Evolutionary conservation across 345 rosid species (phyloP).

Genomic region (Gossypium ekmanianum): DNA sequence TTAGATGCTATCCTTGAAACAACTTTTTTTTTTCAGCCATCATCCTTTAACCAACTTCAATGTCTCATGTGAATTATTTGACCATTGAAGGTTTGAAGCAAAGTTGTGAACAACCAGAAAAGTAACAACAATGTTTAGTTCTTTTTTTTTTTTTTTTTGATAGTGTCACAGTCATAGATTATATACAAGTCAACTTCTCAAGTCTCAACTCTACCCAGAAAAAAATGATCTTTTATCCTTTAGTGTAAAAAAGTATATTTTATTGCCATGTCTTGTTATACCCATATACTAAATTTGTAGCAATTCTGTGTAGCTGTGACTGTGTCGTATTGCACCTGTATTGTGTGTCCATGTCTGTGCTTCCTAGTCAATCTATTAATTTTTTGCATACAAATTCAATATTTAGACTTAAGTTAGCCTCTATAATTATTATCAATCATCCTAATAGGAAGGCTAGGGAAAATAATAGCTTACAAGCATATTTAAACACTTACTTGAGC

Average conservation of each 20-base stretch:
- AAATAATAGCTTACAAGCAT: not conserved
- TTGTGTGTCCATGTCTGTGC: not conserved
- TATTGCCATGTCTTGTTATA: not conserved
- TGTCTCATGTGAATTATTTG: not conserved
- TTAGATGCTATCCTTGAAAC: not conserved
- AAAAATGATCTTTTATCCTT: not conserved
- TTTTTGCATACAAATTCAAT: not conserved
- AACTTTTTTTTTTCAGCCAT: not conserved
- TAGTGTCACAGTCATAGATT: not conserved
- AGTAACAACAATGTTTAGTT: not conserved
- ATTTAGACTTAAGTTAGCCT: not conserved
- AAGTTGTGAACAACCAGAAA: not conserved
- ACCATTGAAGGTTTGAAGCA: not conserved
- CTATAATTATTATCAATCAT: not conserved
- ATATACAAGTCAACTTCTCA: not conserved
- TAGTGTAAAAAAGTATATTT: not conserved
- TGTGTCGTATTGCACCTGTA: not conserved
- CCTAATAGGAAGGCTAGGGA: not conserved
- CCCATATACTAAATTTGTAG: not conserved
- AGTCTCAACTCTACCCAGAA: not conserved
- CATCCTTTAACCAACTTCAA: not conserved
- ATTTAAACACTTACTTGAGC: conserved; percentile 57
- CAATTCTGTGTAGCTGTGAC: not conserved
- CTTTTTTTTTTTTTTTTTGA: not conserved
- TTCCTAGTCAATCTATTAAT: not conserved